Evolutionary conservation across 2,329 filamentous ascomycete species (phyloP).

Genomic region (Penicillium crustosum): DNA sequence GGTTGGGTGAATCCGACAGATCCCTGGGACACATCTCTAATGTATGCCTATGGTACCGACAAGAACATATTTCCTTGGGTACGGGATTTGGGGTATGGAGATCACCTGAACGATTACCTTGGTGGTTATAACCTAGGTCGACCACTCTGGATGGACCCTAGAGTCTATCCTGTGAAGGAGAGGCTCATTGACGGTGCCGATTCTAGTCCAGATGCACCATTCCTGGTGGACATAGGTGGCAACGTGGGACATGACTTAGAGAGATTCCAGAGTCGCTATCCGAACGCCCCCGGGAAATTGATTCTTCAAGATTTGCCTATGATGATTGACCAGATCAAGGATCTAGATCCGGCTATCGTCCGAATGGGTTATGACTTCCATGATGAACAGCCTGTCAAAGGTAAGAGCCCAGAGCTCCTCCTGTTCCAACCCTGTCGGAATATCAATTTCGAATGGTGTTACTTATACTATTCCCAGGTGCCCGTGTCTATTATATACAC

Average conservation of each 20-base stretch:
- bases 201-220: background rate
- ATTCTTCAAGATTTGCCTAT: slow-evolving; percentile 8
- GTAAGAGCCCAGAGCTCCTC: background rate
- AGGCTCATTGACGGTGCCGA: slow-evolving; percentile 1
- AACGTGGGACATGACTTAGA: slow-evolving; percentile 1
- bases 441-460: background rate
- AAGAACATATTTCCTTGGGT: background rate
- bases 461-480: background rate
- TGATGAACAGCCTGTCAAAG: slow-evolving; percentile 1
- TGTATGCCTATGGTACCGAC: slow-evolving; percentile 10
- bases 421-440: background rate
- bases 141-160: background rate
- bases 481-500: slow-evolving; percentile 6
- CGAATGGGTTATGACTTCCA: slow-evolving; percentile 10
- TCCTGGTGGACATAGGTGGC: slow-evolving; percentile 2
- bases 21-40: slow-evolving; percentile 4
- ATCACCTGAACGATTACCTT: background rate
- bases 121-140: background rate
- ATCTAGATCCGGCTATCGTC: slow-evolving; percentile 2
- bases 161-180: background rate
- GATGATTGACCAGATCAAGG: slow-evolving; percentile 2
- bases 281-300: background rate
- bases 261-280: background rate
- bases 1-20: slow-evolving; percentile 9
- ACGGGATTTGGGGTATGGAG: background rate